These are phyloP conservation scores for Rhododendron kiyosumense DNA, from an alignment of 148 eudicot genomes.

Conservation along the genomic window DNA sequence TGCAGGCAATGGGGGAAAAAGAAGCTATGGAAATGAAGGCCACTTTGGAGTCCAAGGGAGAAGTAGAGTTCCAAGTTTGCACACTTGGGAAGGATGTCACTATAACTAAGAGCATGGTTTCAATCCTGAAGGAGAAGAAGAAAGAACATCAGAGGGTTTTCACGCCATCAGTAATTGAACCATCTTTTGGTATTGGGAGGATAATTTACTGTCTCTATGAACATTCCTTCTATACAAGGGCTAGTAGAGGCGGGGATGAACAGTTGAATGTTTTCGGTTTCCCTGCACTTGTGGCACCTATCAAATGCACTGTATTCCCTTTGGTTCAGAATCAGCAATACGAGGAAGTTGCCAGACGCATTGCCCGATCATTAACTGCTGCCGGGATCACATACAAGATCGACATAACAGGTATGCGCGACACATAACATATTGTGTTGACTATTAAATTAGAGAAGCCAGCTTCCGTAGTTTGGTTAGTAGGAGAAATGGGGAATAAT, in stretches of 20 bases:
- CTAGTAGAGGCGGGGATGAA: constrained; percentile 83
- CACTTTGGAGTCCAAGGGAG: constrained; percentile 69
- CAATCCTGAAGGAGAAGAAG: constrained; percentile 68
- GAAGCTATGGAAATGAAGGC: constrained; percentile 94
- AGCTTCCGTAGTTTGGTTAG: neutral
- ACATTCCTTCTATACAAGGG: constrained; percentile 80
- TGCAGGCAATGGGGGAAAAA: constrained; percentile 83
- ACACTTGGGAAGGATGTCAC: constrained; percentile 71
- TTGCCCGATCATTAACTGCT: constrained; percentile 58
- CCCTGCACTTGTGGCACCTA: constrained; percentile 92
- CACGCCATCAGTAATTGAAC: constrained; percentile 92
- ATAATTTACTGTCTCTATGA: constrained; percentile 87
- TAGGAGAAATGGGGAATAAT: neutral
- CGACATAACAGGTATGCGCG: constrained; percentile 69
- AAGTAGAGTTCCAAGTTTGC: constrained; percentile 68
- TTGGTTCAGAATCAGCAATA: constrained; percentile 74
- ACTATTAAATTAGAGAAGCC: neutral
- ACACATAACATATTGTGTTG: neutral
- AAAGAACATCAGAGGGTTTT: constrained; percentile 91
- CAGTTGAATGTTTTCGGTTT: constrained; percentile 80
- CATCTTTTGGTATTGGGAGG: constrained; percentile 97
- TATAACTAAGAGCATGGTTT: constrained; percentile 67
- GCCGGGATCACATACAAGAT: constrained; percentile 78
- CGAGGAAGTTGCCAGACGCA: constrained; percentile 67
- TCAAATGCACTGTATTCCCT: constrained; percentile 89